A percentile compares a stretch with the other conserved stretches of the same genome.
phyloP scores from a whole-genome alignment of 257 asterid genomes.

The Solanum pennellii region DNA sequence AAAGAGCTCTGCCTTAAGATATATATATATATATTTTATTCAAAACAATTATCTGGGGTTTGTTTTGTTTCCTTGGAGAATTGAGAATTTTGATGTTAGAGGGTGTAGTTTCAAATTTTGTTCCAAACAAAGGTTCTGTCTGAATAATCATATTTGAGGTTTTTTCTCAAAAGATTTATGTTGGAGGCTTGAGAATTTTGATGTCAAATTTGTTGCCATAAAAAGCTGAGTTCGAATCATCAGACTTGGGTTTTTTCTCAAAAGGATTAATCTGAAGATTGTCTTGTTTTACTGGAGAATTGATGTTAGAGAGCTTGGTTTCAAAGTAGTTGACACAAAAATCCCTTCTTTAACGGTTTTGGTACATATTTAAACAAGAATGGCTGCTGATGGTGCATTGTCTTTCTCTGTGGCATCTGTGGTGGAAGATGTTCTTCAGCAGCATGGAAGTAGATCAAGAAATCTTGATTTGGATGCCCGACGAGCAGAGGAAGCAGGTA shows the following conservation, averaged over 20 bases:
- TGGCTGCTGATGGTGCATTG: constrained; percentile 27
- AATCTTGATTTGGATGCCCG: constrained; percentile 84
- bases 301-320: constrained; percentile 2
- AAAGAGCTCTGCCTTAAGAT: not conserved
- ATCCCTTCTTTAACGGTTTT: not conserved
- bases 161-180: not conserved
- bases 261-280: not conserved
- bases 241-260: not conserved
- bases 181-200: not conserved
- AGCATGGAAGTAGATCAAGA: constrained; percentile 72
- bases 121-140: not conserved
- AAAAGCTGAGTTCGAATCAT: not conserved
- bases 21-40: not conserved
- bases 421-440: constrained; percentile 95
- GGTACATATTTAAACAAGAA: constrained; percentile 22
- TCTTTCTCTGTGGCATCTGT: constrained; percentile 81
- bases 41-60: not conserved
- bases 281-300: not conserved
- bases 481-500: constrained; percentile 94
- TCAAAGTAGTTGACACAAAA: not conserved
- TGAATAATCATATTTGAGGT: not conserved
- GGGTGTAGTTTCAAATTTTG: not conserved
- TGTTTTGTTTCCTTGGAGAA: not conserved
- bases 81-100: not conserved
- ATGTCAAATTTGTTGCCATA: not conserved